These are phyloP conservation scores for Candida sanyiensis DNA, from an alignment of 805 yeast species.

Conservation along the genomic window DNA sequence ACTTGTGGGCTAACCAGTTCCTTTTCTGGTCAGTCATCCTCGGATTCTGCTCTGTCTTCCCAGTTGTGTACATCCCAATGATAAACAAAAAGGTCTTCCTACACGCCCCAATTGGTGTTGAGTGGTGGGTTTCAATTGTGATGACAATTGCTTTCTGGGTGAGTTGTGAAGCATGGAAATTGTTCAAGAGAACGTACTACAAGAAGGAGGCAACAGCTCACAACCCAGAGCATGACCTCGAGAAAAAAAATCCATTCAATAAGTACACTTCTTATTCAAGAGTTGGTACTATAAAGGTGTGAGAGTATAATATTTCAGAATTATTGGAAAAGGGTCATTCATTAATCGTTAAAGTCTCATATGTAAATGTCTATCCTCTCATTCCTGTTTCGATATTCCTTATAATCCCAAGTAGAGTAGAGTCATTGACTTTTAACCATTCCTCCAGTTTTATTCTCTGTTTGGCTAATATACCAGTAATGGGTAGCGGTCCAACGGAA, in stretches of 20 bases:
- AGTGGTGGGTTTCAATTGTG: conserved; percentile 74
- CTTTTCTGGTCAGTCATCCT: conserved; percentile 73
- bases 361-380: conserved; percentile 4
- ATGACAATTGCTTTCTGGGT: conserved; percentile 50
- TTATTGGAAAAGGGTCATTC: neutral
- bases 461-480: conserved; percentile 30
- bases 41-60: conserved; percentile 68
- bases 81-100: conserved; percentile 69
- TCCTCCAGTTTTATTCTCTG: conserved; percentile 36
- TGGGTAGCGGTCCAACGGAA: conserved; percentile 33
- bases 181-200: conserved; percentile 50
- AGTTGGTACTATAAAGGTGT: conserved; percentile 35
- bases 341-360: neutral
- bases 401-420: conserved; percentile 28
- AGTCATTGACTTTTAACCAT: conserved; percentile 30
- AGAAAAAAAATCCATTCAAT: conserved; percentile 56
- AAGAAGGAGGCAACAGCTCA: conserved; percentile 35
- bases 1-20: conserved; percentile 70
- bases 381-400: conserved; percentile 32
- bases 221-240: conserved; percentile 61
- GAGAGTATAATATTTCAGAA: neutral
- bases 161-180: conserved; percentile 64
- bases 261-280: conserved; percentile 55
- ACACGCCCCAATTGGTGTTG: conserved; percentile 65
- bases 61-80: conserved; percentile 80